A percentile compares a stretch with the other conserved stretches of the same genome.
phyloP scores from a whole-genome alignment of 1,284 basidiomycete species.

The Chiua sp. region DNA sequence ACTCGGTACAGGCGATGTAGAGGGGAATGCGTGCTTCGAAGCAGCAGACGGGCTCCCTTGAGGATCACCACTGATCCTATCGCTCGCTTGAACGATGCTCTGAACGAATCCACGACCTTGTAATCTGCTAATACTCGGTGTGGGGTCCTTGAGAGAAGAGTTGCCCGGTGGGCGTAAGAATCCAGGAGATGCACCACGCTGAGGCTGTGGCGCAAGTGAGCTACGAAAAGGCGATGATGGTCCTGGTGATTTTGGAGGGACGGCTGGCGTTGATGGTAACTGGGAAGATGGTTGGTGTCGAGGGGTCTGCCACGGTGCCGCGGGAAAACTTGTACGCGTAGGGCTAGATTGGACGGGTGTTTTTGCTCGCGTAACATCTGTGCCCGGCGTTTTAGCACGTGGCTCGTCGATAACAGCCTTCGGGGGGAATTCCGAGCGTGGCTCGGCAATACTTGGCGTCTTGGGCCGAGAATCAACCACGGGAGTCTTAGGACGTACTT shows the following conservation, averaged over 20 bases:
- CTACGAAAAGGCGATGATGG: slow-evolving; percentile 55
- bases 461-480: slow-evolving; percentile 18
- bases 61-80: slow-evolving; percentile 48
- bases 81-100: slow-evolving; percentile 74
- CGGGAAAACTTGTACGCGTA: slow-evolving; percentile 16
- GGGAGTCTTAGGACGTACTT: slow-evolving; percentile 22
- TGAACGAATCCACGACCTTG: slow-evolving; percentile 85
- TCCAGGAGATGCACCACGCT: slow-evolving; percentile 55
- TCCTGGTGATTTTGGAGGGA: slow-evolving; percentile 35
- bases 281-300: slow-evolving; percentile 27
- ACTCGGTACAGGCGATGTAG: slow-evolving; percentile 41
- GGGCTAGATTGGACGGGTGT: slow-evolving; percentile 23
- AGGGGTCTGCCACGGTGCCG: slow-evolving; percentile 34
- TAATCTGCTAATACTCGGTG: slow-evolving; percentile 80
- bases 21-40: slow-evolving; percentile 29
- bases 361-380: slow-evolving; percentile 23
- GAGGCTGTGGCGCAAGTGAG: slow-evolving; percentile 54
- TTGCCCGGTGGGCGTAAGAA: slow-evolving; percentile 56
- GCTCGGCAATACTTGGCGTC: slow-evolving; percentile 16
- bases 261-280: slow-evolving; percentile 27
- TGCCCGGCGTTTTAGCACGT: slow-evolving; percentile 24
- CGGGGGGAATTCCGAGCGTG: slow-evolving; percentile 20
- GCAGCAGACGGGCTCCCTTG: slow-evolving; percentile 28
- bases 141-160: slow-evolving; percentile 63
- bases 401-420: slow-evolving; percentile 24